Conservation (phyloP, 2,329 filamentous ascomycete species). For the Trichoderma arundinaceum region DNA sequence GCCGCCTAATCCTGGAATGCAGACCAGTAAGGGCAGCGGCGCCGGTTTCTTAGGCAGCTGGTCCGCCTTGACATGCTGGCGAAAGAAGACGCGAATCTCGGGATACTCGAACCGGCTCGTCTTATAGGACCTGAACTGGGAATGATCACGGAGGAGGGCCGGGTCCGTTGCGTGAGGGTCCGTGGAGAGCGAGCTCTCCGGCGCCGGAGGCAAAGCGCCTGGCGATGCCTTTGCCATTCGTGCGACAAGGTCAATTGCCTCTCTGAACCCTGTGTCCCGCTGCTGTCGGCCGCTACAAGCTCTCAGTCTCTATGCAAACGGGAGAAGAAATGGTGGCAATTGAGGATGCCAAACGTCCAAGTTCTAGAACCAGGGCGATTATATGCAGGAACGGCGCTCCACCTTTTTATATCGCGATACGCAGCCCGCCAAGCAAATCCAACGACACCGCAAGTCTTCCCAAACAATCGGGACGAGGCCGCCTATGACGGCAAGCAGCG, state of each 20-base stretch:
- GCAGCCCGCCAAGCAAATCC: neutral
- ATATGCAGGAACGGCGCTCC: slow-evolving; percentile 10
- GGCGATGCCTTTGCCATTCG: slow-evolving; percentile 29
- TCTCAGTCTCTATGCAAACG: neutral
- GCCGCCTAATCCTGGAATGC: slow-evolving; percentile 92
- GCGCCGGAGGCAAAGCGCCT: neutral
- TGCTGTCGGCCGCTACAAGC: too few species aligned
- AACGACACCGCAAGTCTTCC: neutral
- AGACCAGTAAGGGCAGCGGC: slow-evolving; percentile 83
- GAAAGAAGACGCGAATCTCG: slow-evolving; percentile 80
- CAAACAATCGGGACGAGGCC: neutral
- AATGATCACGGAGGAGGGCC: slow-evolving; percentile 78
- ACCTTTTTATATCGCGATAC: slow-evolving; percentile 19
- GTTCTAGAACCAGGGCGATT: neutral
- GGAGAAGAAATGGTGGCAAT: too few species aligned
- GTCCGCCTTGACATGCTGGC: slow-evolving; percentile 79
- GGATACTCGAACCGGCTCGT: slow-evolving; percentile 74
- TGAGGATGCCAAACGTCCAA: neutral
- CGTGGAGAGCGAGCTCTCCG: slow-evolving; percentile 37
- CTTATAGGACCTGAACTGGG: slow-evolving; percentile 72
- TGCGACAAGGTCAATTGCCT: neutral
- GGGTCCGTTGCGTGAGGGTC: slow-evolving; percentile 69
- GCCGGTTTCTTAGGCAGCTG: slow-evolving; percentile 76
- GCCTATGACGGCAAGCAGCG: slow-evolving; percentile 6
- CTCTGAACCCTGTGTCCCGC: neutral